These are phyloP conservation scores for Ceratocystis eucalypticola DNA, from an alignment of 2,329 filamentous ascomycete genomes.

Conservation along the genomic window DNA sequence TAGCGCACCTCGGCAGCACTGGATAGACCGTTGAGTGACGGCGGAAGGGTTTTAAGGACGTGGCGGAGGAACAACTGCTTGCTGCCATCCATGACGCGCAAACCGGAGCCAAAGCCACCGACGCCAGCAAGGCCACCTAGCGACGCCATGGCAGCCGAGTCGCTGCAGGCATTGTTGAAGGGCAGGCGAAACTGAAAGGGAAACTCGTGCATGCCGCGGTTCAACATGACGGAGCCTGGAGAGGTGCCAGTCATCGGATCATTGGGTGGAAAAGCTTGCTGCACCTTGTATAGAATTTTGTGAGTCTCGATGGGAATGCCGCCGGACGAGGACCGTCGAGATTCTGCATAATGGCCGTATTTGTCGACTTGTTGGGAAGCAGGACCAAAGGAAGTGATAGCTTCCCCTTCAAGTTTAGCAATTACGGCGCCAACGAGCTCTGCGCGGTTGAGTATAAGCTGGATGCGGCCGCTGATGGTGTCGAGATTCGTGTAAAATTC, in stretches of 20 bases:
- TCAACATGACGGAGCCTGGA: slow-evolving; percentile 44
- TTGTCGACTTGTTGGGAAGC: slow-evolving; percentile 25
- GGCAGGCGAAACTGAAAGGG: slow-evolving; percentile 66
- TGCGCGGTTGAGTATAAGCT: slow-evolving; percentile 46
- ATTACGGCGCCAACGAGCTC: slow-evolving; percentile 60
- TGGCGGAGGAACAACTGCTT: slow-evolving; percentile 53
- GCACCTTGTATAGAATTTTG: slow-evolving; percentile 62
- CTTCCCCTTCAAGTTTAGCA: slow-evolving; percentile 74
- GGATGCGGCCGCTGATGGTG: slow-evolving; percentile 48
- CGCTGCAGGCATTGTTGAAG: slow-evolving; percentile 60
- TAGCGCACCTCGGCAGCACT: slow-evolving; percentile 84
- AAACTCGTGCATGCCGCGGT: slow-evolving; percentile 60
- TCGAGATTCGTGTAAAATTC: slow-evolving; percentile 73
- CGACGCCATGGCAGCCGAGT: slow-evolving; percentile 39
- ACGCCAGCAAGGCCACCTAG: slow-evolving; percentile 41
- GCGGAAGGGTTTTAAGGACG: slow-evolving; percentile 74
- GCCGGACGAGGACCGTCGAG: slow-evolving; percentile 19
- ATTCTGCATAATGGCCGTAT: slow-evolving; percentile 25
- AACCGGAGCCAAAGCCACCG: slow-evolving; percentile 39
- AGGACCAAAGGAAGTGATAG: slow-evolving; percentile 49
- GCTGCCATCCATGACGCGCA: slow-evolving; percentile 49
- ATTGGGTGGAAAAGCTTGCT: slow-evolving; percentile 56
- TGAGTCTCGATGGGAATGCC: slow-evolving; percentile 43
- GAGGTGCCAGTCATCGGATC: slow-evolving; percentile 30
- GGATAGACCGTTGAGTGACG: slow-evolving; percentile 75